These are phyloP conservation scores for Backusella liffmaniae DNA, from an alignment of 192 early-diverging fungal genomes.

Conservation along the genomic window DNA sequence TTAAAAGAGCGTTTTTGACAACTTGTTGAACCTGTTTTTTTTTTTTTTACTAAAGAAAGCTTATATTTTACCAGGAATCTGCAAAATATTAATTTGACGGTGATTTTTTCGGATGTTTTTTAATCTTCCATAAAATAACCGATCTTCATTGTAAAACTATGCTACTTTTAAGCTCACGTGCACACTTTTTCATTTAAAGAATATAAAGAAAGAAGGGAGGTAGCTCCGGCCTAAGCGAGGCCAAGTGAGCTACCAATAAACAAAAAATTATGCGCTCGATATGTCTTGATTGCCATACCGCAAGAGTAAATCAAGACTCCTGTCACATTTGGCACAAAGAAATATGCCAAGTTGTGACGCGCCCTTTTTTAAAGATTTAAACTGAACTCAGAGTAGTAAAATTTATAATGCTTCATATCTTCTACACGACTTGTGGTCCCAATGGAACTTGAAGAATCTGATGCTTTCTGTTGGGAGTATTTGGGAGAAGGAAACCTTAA, in stretches of 20 bases:
- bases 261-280: slow-evolving; percentile 45
- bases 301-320: slow-evolving; percentile 29
- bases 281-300: slow-evolving; percentile 44
- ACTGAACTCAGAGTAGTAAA: not conserved
- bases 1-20: not conserved
- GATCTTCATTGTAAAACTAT: not conserved
- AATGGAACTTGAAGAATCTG: slow-evolving; percentile 1
- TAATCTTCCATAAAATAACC: not conserved
- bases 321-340: slow-evolving; percentile 16
- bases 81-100: not conserved
- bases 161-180: not conserved
- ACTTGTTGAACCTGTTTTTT: not conserved
- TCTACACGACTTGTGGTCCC: slow-evolving; percentile 27
- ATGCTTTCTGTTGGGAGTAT: slow-evolving; percentile 55
- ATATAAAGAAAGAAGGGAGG: not conserved
- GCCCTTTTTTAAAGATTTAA: slow-evolving; percentile 32
- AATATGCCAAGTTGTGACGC: slow-evolving; percentile 21
- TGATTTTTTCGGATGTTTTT: not conserved
- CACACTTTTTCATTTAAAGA: not conserved
- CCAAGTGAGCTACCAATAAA: slow-evolving; percentile 26
- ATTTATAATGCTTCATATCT: not conserved
- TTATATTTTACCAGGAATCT: not conserved
- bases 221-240: slow-evolving; percentile 37
- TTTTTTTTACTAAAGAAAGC: not conserved
- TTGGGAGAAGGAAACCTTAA: slow-evolving; percentile 67